Percentiles rank a stretch among this genome's conserved stretches.
phyloP scores from a whole-genome alignment of 2,329 filamentous ascomycete species.

The Hirsutella minnesotensis region DNA sequence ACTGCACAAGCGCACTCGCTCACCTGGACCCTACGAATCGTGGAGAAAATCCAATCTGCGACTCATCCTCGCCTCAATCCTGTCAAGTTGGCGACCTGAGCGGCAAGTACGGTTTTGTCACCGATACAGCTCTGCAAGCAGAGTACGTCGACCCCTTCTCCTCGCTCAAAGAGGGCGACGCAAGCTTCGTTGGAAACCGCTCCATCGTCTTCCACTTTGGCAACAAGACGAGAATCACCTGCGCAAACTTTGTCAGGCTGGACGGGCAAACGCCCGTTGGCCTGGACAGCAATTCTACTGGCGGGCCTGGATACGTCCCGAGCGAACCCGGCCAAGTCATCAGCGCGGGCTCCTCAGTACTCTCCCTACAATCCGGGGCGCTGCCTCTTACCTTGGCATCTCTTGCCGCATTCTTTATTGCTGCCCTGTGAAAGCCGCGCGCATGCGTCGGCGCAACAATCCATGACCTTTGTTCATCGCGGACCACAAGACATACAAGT shows the following conservation, averaged over 20 bases:
- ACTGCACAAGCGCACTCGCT: conserved; percentile 55
- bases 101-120: conserved; percentile 59
- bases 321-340: no score
- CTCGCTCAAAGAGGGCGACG: conserved; percentile 36
- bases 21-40: conserved; percentile 63
- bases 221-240: conserved; percentile 52
- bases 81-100: conserved; percentile 69
- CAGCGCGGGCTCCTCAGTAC: no score
- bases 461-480: background rate
- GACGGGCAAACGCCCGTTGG: background rate
- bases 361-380: no score
- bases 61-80: conserved; percentile 40
- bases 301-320: no score
- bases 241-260: conserved; percentile 43
- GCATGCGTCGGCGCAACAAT: no score
- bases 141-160: conserved; percentile 45
- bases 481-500: no score
- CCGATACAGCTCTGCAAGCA: conserved; percentile 32
- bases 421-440: no score
- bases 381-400: no score
- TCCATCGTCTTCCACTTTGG: conserved; percentile 52
- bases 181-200: conserved; percentile 52
- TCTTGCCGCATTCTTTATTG: no score
- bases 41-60: conserved; percentile 49
- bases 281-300: no score